These are phyloP conservation scores for Silene noctiflora DNA, from an alignment of 179 eudicot genomes.

Conservation along the genomic window DNA sequence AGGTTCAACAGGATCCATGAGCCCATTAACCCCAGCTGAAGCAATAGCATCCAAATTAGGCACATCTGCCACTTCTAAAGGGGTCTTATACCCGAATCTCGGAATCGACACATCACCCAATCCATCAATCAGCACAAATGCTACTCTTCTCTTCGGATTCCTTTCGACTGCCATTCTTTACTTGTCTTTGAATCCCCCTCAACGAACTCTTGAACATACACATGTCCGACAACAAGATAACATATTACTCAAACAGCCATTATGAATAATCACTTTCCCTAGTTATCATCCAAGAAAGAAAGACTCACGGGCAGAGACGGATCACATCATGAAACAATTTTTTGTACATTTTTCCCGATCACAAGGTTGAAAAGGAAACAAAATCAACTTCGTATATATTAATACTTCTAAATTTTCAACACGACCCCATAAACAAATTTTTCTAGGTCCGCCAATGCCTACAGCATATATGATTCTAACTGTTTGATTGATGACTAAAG, in stretches of 20 bases:
- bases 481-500: not conserved
- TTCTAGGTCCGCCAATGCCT: not conserved
- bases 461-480: not conserved
- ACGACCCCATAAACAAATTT: not conserved
- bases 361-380: not conserved
- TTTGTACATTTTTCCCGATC: not conserved
- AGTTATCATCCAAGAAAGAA: not conserved
- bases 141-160: slow-evolving; percentile 68
- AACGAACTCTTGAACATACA: not conserved
- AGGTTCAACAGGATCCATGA: slow-evolving; percentile 98
- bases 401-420: not conserved
- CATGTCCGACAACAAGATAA: not conserved
- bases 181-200: not conserved
- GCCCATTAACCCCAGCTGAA: slow-evolving; percentile 92
- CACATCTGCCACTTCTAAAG: slow-evolving; percentile 59
- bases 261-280: not conserved
- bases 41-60: slow-evolving; percentile 89
- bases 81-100: slow-evolving; percentile 66
- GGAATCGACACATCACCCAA: slow-evolving; percentile 91
- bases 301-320: not conserved
- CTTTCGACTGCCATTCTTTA: slow-evolving; percentile 35
- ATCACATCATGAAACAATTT: not conserved
- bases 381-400: not conserved
- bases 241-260: not conserved
- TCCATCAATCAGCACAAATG: slow-evolving; percentile 85